Evolutionary conservation across 1,284 basidiomycete species (phyloP).

Genomic region (Cerioporus squamosus): DNA sequence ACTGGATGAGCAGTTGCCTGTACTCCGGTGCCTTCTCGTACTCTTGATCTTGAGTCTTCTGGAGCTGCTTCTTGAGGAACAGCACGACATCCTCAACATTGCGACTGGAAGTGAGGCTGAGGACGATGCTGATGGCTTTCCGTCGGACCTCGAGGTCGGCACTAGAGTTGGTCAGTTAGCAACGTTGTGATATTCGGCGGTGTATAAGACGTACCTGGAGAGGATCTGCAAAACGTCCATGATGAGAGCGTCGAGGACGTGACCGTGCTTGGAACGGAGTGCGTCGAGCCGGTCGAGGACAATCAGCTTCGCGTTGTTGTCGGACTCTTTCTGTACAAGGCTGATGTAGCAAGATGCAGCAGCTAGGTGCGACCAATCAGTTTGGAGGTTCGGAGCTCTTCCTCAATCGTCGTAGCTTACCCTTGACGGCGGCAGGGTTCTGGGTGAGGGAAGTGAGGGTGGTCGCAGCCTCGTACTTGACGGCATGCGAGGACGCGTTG

Average conservation of each 20-base stretch:
- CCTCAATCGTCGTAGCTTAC: conserved; percentile 42
- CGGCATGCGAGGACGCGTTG: conserved; percentile 89
- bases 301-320: conserved; percentile 99
- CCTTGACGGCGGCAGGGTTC: conserved; percentile 96
- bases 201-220: conserved; percentile 55
- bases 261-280: conserved; percentile 87
- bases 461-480: conserved; percentile 98
- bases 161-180: conserved; percentile 43
- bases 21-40: conserved; percentile 94
- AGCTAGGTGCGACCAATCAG: conserved; percentile 50
- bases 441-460: conserved; percentile 95
- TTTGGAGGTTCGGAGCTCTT: background rate
- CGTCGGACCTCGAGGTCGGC: conserved; percentile 97
- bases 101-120: conserved; percentile 93
- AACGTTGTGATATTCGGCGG: background rate
- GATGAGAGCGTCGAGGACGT: conserved; percentile 90
- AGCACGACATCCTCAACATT: conserved; percentile 98
- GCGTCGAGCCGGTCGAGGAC: conserved; percentile 92
- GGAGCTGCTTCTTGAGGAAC: conserved; percentile 98
- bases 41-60: conserved; percentile 85
- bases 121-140: conserved; percentile 89
- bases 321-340: conserved; percentile 93
- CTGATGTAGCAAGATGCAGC: conserved; percentile 90
- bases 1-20: conserved; percentile 95
- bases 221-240: conserved; percentile 97